Base-by-base conservation (phyloP, 768 basidiomycete species). In the Mycena vitilis region DNA sequence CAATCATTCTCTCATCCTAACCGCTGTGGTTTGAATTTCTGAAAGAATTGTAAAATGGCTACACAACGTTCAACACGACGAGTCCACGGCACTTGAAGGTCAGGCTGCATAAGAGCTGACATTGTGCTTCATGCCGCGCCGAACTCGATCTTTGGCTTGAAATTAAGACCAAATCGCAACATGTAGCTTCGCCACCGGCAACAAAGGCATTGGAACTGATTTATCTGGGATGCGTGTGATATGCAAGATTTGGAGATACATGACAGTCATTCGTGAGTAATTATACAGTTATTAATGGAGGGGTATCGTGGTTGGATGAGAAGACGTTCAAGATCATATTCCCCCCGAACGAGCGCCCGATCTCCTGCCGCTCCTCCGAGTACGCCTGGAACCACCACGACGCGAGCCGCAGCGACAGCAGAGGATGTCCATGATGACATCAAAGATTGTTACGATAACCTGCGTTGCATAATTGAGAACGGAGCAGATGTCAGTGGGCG, bases 381-480 rank as follows among this genome's bases (percentile, higher is more conserved):
- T 36, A 8, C 37, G 37, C 18, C 63, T 57, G 1, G 22, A 42
- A 11, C 49, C 38, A 20, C 34, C 2, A 48, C 37, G 3, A 37
- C 84, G 75, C 9, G 80, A 78, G 23, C 84, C 82, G 70, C 85
- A 87, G 70, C 82, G 76, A 74, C 86, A 87, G 74, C 86, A 87
- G 1, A 87, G 78, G 49, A 86, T 86, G 68, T 86, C 91, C 56
- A 79, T 66, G 64, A 92, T 88, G 45, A 89, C 74, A 73, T 91
- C 83, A 72, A 90, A 87, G 65, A 91, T 91, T 0, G 89, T 86
- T 12, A 90, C 87, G 53, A 91, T 82, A 47, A 91, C 79, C 91
- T 92, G 69, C 11, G 68, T 11, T 5, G 1, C 45, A 22, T 36
- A 9, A 49, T 36, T 15, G 60, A 61, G 59, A 40, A 20, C 48